Evolutionary conservation across 345 rosid genomes (phyloP).

Genomic region (Camelina neglecta): DNA sequence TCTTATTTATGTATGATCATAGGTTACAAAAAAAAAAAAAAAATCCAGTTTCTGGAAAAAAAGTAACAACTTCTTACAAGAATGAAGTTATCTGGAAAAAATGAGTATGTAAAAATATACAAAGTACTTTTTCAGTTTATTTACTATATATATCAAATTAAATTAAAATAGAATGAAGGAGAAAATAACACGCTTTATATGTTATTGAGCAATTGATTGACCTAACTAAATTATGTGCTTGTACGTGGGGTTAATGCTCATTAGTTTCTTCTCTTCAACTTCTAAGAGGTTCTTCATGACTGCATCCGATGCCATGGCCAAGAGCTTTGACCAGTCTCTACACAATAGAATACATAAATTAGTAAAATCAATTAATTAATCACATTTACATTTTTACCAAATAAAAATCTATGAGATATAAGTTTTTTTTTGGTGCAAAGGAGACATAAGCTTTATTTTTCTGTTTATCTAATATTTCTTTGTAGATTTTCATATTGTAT

Average conservation of each 20-base stretch:
- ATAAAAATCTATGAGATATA: neutral
- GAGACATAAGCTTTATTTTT: too few relatives aligned
- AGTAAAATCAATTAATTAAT: neutral
- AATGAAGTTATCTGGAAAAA: slow-evolving; percentile 15
- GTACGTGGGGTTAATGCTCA: slow-evolving; percentile 40
- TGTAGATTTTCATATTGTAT: neutral
- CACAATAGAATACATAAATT: neutral
- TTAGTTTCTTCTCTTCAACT: slow-evolving; percentile 50
- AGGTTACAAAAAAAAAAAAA: neutral
- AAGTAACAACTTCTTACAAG: slow-evolving; percentile 17
- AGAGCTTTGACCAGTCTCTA: slow-evolving; percentile 89
- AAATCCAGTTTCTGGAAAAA: neutral
- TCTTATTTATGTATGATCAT: neutral
- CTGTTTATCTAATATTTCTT: neutral
- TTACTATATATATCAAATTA: neutral
- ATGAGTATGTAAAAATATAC: slow-evolving; percentile 6
- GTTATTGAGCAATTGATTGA: slow-evolving; percentile 10
- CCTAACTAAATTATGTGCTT: slow-evolving; percentile 24
- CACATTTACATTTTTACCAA: neutral
- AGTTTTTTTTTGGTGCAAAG: neutral
- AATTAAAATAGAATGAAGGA: neutral
- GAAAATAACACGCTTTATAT: slow-evolving; percentile 4
- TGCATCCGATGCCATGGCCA: slow-evolving; percentile 68
- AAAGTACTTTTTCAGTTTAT: neutral
- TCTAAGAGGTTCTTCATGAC: slow-evolving; percentile 64